Percentiles rank a stretch among this genome's conserved stretches.
These are phyloP conservation scores for Miscanthus lutarioriparius DNA, from an alignment of 176 grass and related monocot genomes.

Conservation along the genomic window DNA sequence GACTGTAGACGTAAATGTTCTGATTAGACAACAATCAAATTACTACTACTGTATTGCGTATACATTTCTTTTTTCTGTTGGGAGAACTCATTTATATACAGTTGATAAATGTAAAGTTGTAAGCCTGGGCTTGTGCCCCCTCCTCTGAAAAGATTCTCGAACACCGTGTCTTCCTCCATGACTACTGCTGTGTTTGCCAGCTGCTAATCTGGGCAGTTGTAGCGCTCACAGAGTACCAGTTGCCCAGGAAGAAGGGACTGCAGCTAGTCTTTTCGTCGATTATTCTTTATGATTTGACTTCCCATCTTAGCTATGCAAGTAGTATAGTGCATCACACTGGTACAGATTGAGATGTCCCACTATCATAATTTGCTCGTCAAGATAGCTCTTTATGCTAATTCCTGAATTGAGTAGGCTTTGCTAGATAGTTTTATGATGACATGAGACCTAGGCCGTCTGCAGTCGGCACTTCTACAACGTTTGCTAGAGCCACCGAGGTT, in stretches of 20 bases:
- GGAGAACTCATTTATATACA: neutral
- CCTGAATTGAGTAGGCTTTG: neutral
- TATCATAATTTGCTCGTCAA: neutral
- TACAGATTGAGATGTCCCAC: neutral
- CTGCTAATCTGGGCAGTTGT: neutral
- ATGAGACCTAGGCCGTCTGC: neutral
- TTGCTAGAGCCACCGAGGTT: neutral
- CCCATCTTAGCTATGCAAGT: neutral
- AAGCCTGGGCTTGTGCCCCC: neutral
- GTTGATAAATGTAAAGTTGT: neutral
- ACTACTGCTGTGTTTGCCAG: no score
- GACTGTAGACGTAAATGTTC: conserved; percentile 12
- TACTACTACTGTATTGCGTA: neutral
- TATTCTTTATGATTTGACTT: neutral
- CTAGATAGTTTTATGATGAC: neutral
- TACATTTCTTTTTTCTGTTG: neutral
- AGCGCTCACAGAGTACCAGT: neutral
- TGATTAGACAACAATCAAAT: neutral
- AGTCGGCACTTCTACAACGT: neutral
- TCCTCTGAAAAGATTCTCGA: no score
- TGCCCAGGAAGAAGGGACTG: neutral
- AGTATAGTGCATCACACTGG: neutral
- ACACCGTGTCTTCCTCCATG: no score
- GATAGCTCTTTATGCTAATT: neutral
- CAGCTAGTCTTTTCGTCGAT: neutral